A percentile compares a stretch with the other conserved stretches of the same genome.
These are phyloP conservation scores for Chlamydomonas eustigma DNA, from an alignment of 139 green algal species.

Conservation along the genomic window DNA sequence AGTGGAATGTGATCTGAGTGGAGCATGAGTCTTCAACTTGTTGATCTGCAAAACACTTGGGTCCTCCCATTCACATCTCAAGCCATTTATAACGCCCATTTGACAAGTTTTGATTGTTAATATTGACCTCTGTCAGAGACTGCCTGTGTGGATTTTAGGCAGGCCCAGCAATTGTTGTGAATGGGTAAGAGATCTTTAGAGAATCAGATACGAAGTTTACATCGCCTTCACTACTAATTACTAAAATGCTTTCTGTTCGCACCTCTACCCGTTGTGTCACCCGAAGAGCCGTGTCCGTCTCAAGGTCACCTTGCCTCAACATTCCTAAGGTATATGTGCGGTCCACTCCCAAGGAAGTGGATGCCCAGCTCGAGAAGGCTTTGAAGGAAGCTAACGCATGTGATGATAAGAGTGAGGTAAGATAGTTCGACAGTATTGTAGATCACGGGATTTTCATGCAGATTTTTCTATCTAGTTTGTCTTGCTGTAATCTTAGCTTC, in stretches of 20 bases:
- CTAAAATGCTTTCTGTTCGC: slow-evolving; percentile 1
- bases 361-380: slow-evolving; percentile 5
- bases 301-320: neutral
- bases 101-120: neutral
- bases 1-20: neutral
- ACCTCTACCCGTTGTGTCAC: neutral
- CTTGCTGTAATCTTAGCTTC: neutral
- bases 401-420: neutral
- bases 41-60: neutral
- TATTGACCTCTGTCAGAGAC: too few relatives aligned
- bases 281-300: neutral
- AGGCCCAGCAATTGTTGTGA: neutral
- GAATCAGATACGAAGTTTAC: neutral
- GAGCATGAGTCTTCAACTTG: neutral
- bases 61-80: neutral
- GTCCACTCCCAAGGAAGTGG: slow-evolving; percentile 1
- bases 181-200: neutral
- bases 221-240: neutral
- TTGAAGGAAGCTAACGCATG: slow-evolving; percentile 4
- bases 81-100: neutral
- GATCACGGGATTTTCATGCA: neutral
- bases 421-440: neutral
- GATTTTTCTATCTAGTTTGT: neutral
- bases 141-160: neutral
- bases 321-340: neutral